Evolutionary conservation across 2,329 filamentous ascomycete species (phyloP).

Genomic region (Trichoderma sp.): DNA sequence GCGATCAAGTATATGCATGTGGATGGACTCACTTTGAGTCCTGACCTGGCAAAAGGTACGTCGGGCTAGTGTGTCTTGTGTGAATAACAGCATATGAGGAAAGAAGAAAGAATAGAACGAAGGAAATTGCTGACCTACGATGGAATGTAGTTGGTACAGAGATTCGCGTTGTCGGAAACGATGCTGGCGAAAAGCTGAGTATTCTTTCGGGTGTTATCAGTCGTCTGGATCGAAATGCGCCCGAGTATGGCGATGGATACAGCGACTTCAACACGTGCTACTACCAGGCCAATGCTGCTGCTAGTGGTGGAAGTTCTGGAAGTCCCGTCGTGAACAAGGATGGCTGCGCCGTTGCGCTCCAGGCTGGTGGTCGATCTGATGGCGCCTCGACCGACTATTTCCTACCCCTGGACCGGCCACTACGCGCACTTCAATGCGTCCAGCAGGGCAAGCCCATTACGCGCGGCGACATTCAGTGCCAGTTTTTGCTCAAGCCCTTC

Average conservation of each 20-base stretch:
- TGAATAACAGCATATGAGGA: constrained; percentile 23
- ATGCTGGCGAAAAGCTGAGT: constrained; percentile 96
- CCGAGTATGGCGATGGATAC: constrained; percentile 96
- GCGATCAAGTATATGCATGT: constrained; percentile 97
- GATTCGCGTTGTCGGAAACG: constrained; percentile 96
- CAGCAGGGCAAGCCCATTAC: constrained; percentile 71
- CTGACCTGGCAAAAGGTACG: constrained; percentile 73
- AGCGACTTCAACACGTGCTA: constrained; percentile 96
- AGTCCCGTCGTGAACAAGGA: constrained; percentile 97
- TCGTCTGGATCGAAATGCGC: constrained; percentile 90
- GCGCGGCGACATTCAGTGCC: constrained; percentile 96
- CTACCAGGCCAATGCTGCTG: constrained; percentile 95
- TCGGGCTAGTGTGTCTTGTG: not conserved
- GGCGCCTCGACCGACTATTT: constrained; percentile 98
- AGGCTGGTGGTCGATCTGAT: constrained; percentile 90
- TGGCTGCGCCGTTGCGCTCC: constrained; percentile 85
- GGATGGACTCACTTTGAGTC: constrained; percentile 73
- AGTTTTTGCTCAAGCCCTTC: constrained; percentile 95
- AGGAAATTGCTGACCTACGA: not conserved
- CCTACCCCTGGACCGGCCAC: constrained; percentile 83
- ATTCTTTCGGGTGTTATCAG: constrained; percentile 97
- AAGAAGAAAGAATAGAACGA: not conserved
- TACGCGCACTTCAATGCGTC: constrained; percentile 83
- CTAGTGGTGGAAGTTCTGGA: constrained; percentile 95
- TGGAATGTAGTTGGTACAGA: constrained; percentile 70